A percentile compares a stretch with the other conserved stretches of the same genome.
Conservation (phyloP, 2,329 filamentous ascomycete genomes). For the Aspergillus brunneoviolaceus region DNA sequence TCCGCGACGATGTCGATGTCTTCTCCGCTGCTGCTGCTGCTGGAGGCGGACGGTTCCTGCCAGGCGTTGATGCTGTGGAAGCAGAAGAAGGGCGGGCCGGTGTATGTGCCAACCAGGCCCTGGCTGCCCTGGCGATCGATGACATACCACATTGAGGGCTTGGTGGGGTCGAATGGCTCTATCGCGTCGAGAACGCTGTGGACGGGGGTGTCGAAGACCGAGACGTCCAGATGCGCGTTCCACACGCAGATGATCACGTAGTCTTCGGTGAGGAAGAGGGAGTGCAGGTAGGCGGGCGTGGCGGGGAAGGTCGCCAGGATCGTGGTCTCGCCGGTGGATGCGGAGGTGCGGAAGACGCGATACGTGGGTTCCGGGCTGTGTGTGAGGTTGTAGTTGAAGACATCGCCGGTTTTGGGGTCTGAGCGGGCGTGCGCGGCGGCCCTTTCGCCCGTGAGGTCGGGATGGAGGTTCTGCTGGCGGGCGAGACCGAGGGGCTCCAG, state of each 20-base stretch:
- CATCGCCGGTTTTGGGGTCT: constrained; percentile 70
- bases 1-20: constrained; percentile 63
- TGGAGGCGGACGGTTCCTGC: constrained; percentile 53
- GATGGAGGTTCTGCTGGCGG: constrained; percentile 62
- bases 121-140: constrained; percentile 63
- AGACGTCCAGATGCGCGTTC: constrained; percentile 61
- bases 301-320: constrained; percentile 67
- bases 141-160: constrained; percentile 68
- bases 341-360: constrained; percentile 66
- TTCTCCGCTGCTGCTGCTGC: too few species aligned
- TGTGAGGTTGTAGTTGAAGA: constrained; percentile 80
- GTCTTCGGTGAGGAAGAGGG: constrained; percentile 69
- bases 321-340: constrained; percentile 62
- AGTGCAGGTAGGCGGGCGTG: constrained; percentile 74
- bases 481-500: constrained; percentile 70
- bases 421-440: constrained; percentile 70
- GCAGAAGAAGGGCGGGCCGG: constrained; percentile 68
- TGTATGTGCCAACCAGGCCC: constrained; percentile 68
- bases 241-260: constrained; percentile 74
- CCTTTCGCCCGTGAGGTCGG: constrained; percentile 64
- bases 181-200: constrained; percentile 62
- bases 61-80: constrained; percentile 80
- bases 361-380: constrained; percentile 61
- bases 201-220: not conserved
- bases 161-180: constrained; percentile 58